Conservation (phyloP, 768 basidiomycete genomes). For the Tylopilus felleus region DNA sequence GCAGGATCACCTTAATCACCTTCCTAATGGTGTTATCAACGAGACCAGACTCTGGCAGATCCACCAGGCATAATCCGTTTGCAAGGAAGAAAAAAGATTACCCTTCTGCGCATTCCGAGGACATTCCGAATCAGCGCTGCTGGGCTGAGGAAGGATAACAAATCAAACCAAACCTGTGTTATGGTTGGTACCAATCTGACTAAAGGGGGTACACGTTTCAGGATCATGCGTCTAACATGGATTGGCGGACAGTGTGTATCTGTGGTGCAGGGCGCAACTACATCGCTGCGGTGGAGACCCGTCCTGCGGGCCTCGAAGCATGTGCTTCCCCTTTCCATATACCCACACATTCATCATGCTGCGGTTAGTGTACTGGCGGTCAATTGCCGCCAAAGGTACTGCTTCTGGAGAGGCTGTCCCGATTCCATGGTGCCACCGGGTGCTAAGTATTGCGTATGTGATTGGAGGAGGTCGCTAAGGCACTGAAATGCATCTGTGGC, state of each 20-base stretch:
- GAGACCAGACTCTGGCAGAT: slow-evolving; percentile 13
- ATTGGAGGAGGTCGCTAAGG: slow-evolving; percentile 4
- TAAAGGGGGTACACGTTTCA: slow-evolving; percentile 15
- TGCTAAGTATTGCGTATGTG: slow-evolving; percentile 3
- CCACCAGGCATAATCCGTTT: slow-evolving; percentile 1
- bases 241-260: background rate
- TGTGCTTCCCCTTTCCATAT: background rate
- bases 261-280: slow-evolving; percentile 13
- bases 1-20: slow-evolving; percentile 6
- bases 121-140: slow-evolving; percentile 3
- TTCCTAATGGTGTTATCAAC: slow-evolving; percentile 23
- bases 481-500: slow-evolving; percentile 14
- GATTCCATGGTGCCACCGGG: background rate
- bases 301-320: slow-evolving; percentile 7
- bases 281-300: background rate
- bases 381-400: background rate
- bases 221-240: slow-evolving; percentile 9
- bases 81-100: background rate
- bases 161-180: slow-evolving; percentile 1
- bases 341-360: slow-evolving; percentile 2
- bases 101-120: slow-evolving; percentile 18
- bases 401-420: background rate
- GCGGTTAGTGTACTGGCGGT: background rate
- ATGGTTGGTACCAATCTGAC: slow-evolving; percentile 6
- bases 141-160: background rate